Evolutionary conservation across 2,329 filamentous ascomycete genomes (phyloP).

Genomic region (Diaporthe helianthi): DNA sequence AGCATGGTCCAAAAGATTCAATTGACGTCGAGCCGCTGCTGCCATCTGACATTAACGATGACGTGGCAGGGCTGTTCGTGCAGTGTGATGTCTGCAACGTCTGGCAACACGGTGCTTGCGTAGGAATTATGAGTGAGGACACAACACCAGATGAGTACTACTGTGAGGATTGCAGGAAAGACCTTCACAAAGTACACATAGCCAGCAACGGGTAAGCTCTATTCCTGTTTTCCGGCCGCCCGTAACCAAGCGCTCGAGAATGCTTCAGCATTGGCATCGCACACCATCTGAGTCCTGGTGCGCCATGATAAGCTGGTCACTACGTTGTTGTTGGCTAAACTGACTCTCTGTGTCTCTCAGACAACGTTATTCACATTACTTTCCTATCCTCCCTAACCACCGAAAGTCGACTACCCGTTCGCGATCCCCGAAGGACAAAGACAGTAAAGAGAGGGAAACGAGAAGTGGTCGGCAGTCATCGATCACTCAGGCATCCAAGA

Average conservation of each 20-base stretch:
- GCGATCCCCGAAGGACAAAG: constrained; percentile 60
- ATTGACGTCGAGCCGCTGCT: constrained; percentile 64
- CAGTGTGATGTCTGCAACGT: constrained; percentile 98
- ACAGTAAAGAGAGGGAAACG: constrained; percentile 43
- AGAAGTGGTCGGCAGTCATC: constrained; percentile 63
- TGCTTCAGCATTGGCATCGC: background rate
- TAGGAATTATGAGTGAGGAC: constrained; percentile 94
- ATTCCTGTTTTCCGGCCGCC: background rate
- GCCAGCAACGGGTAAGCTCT: constrained; percentile 82
- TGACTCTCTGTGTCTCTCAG: constrained; percentile 54
- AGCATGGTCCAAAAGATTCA: constrained; percentile 61
- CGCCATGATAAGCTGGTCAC: background rate
- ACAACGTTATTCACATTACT: constrained; percentile 71
- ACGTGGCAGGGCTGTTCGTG: constrained; percentile 93
- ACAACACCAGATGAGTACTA: constrained; percentile 97
- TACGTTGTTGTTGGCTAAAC: constrained; percentile 37
- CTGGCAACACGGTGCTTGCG: constrained; percentile 98
- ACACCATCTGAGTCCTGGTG: background rate
- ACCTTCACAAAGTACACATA: constrained; percentile 83
- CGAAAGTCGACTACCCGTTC: constrained; percentile 64
- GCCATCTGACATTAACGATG: constrained; percentile 74
- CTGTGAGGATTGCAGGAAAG: constrained; percentile 92
- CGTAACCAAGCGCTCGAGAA: background rate
- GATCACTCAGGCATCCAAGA: constrained; percentile 70
- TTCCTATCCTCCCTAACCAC: constrained; percentile 65